Evolutionary conservation across 2,329 filamentous ascomycete species (phyloP), one percentile per base, ranked within the genome.

Genomic region (Harringtonia aguacate): DNA sequence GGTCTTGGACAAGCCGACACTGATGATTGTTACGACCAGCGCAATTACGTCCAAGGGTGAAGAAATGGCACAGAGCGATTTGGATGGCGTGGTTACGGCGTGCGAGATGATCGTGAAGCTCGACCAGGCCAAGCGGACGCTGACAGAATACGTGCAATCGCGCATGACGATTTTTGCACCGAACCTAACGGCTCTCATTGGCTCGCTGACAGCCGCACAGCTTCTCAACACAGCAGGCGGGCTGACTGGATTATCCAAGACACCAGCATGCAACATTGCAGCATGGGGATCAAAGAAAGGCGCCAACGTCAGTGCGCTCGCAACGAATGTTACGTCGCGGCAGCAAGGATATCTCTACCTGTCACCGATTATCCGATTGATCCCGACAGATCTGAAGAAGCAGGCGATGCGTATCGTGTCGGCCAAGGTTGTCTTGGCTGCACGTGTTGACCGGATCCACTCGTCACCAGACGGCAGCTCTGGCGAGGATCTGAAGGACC

Each of bases 1-100:
- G 2, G 81, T 97, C 1, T 70, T 98, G 14, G 87, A 95, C 58
- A 86, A 87, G 0, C 87, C 92, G 1, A 86, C 86, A 0, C 68
- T 97, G 55, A 95, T 98, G 89, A 86, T 94, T 48, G 89, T 98
- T 41, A 90, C 87, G 1, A 84, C 97, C 12, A 92, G 97, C 66
- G 90, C 88, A 27, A 94, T 89, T 6, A 92, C 85, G 3, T 92
- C 88, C 13, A 81, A 86, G 54, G 90, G 90, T 5, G 78, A 79
- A 28, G 77, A 86, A 39, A 79, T 98, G 63, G 76, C 75, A 4
- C 70, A 79, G n/a, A 68, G 77, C 6, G 87, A 95, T 60, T 71
- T 97, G 7, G 71, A 81, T 40, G 73, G 77, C 22, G 81, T 95
- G 18, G 67, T 83, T 24, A 73, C 76, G 42, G 90, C 88, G 9